Evolutionary conservation across 495 filamentous ascomycete species (phyloP), one percentile per base, ranked within the genome.

Genomic region (Daldinia childiae): DNA sequence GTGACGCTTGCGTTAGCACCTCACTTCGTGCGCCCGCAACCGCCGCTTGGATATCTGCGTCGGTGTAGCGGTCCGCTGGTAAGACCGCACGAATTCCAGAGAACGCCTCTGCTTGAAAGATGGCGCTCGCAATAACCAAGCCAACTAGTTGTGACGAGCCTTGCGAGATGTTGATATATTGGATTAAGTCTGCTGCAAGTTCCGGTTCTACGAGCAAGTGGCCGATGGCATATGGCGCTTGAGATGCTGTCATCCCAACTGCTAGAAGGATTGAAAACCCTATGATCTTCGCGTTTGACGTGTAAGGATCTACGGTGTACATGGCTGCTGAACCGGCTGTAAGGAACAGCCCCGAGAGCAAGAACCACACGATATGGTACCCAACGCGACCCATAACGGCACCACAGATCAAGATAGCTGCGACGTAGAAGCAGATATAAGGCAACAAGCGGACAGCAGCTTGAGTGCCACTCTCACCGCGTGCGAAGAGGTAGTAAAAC

Each of bases 311-410:
- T 57, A 83, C 74, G 9, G 79, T 84, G 74, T 81, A 84, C 77
- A 90, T 81, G 1, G 88, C 75, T 0, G 81, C 81, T 9, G 78
- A 76, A 11, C 87, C 86, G 27, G 84, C 76, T 1, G 86, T 48
- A 12, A 77, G 70, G 7, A 88, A 60, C 15, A 79, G 64, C 4
- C 83, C 84, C 0, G 83, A 85, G 4, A 79, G 52, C 5, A 85
- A 64, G 70, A 86, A 90, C 86, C 87, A 89, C 0, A 85, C 86
- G 77, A 83, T 83, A 71, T 90, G 89, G 59, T 83, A 84, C 0
- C 84, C 83, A 2, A 74, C 65, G 24, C 79, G 82, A 0, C 77
- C 73, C 77, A 90, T 82, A 15, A 85, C 32, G 0, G 69, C 78
- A 19, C 88, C 88, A 62, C 85, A 70, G 24, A 72, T 41, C 26